Conservation (phyloP, 2,329 filamentous ascomycete species). For the Alternaria sp. region DNA sequence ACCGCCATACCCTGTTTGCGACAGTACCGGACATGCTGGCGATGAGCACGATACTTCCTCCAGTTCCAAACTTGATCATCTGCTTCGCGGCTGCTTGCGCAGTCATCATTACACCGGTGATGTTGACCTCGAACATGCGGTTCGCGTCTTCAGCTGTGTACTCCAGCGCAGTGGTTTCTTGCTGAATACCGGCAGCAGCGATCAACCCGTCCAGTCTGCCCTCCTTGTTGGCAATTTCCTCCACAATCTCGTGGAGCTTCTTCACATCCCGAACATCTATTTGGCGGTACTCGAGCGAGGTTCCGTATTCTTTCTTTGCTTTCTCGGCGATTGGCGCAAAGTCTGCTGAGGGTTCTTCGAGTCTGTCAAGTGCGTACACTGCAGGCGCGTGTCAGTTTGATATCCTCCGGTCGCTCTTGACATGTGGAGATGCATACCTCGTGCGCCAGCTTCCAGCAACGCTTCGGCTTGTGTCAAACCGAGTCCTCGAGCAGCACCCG, state of each 20-base stretch:
- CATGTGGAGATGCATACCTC: constrained; percentile 49
- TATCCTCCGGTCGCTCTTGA: not conserved
- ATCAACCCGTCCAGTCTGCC: constrained; percentile 81
- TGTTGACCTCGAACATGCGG: constrained; percentile 67
- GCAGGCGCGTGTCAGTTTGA: not conserved
- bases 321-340: constrained; percentile 70
- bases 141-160: constrained; percentile 70
- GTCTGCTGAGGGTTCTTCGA: constrained; percentile 63
- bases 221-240: constrained; percentile 71
- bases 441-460: constrained; percentile 76
- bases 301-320: constrained; percentile 69
- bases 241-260: constrained; percentile 70
- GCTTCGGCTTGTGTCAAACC: constrained; percentile 77
- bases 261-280: constrained; percentile 79
- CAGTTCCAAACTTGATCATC: constrained; percentile 66
- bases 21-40: constrained; percentile 68
- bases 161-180: constrained; percentile 82
- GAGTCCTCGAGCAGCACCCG: constrained; percentile 73
- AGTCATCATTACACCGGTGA: constrained; percentile 69
- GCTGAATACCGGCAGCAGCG: constrained; percentile 76
- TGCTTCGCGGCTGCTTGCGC: constrained; percentile 68
- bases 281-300: constrained; percentile 74
- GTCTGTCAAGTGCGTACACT: constrained; percentile 72
- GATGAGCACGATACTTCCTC: constrained; percentile 67
- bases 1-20: constrained; percentile 64